phyloP scores from a whole-genome alignment of 257 asterid genomes.

The Nicotiana tabacum region DNA sequence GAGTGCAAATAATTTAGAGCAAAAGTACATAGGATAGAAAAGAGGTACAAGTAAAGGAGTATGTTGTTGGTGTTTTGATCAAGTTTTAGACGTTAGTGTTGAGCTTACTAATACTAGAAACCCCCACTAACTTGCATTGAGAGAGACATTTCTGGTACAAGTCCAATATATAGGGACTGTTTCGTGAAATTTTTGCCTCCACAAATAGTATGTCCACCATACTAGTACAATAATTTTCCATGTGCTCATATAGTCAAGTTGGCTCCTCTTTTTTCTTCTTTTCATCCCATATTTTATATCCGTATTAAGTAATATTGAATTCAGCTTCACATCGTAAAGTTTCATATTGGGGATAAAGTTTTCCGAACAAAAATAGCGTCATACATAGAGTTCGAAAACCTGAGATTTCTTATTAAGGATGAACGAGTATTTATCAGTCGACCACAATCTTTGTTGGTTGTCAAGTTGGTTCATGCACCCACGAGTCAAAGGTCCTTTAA shows the following conservation, averaged over 20 bases:
- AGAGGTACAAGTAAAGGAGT: not conserved
- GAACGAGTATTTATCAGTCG: too few species aligned
- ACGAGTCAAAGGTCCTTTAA: not conserved
- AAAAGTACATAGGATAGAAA: not conserved
- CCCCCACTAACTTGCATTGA: not conserved
- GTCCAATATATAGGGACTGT: not conserved
- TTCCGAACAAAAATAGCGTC: too few species aligned
- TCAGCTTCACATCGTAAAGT: too few species aligned
- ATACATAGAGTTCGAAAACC: too few species aligned
- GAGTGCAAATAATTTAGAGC: not conserved
- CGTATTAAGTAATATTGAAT: too few species aligned
- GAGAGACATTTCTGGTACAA: conserved; percentile 19
- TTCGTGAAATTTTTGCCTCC: not conserved
- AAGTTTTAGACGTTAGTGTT: not conserved
- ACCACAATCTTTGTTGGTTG: too few species aligned
- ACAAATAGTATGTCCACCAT: conserved; percentile 4
- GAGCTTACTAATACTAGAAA: not conserved
- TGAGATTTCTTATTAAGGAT: too few species aligned
- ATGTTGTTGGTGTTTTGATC: not conserved
- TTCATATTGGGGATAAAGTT: too few species aligned
- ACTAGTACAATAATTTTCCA: not conserved
- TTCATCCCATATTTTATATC: too few species aligned
- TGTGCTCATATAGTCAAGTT: not conserved
- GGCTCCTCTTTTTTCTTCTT: too few species aligned
- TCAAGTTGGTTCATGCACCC: not conserved